Base-by-base conservation (phyloP, 371 early-diverging fungal species). In the Apophysomyces trapeziformis region DNA sequence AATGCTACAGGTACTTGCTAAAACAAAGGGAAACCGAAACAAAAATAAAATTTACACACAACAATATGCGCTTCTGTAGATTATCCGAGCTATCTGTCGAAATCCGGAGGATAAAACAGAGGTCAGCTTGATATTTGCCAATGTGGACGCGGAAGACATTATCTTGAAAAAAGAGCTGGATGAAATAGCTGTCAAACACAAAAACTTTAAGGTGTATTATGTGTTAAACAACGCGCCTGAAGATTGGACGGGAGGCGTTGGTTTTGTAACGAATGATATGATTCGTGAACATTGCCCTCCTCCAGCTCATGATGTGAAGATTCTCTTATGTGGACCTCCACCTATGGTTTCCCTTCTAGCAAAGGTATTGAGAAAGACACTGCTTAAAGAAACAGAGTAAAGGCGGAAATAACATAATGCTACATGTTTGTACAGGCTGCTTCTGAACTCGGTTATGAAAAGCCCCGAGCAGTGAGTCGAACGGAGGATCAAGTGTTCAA, bases 261-360 rank as follows among this genome's bases (percentile, higher is more conserved):
- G 96, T 2, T 95, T 90, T 77, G 87, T 96, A 18, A 88, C 85
- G 58, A 83, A 85, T 60, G 87, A 90, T 26, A 84, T 93, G 69
- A 83, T 96, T 61, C 79, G 87, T 62, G 68, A 89, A 71, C 67
- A 79, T 69, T 74, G 89, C 71, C 93, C 95, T 5, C 68, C 70
- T 32, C 92, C 93, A 7, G 87, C 89, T 7, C 57, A 74, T 56
- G 85, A 90, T 63, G 82, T 89, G 75, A 95, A 96, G 82, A 74
- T 95, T 60, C 82, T 95, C 61, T 75, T 96, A 13, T 96, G 97
- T 69, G 97, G 97, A 26, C 96, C 96, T 46, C 90, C 90, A 50
- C 93, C 92, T 2, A 93, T 96, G 92, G 79, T 95, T 66, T 85
- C 87, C 64, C 90, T 92, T 62, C 91, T 96, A 90, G 68, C 78